Conservation (phyloP, 192 early-diverging fungal species). For the Podila epigama region DNA sequence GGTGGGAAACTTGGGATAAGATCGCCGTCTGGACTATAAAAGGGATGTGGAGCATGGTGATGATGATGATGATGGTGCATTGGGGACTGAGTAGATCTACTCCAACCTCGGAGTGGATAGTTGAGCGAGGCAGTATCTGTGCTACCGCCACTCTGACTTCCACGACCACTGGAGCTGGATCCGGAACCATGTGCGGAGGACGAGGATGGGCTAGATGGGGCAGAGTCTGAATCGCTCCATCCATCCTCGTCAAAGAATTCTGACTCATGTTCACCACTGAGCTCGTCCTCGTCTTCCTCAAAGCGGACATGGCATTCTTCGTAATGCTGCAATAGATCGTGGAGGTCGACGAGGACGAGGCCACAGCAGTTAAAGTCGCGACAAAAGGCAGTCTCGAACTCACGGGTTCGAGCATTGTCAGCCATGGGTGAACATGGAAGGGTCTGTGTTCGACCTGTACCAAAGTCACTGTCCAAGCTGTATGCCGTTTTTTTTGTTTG, state of each 20-base stretch:
- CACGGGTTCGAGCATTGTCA: conserved; percentile 60
- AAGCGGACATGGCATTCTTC: conserved; percentile 93
- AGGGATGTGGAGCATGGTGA: neutral
- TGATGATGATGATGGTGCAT: neutral
- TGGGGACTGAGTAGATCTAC: neutral
- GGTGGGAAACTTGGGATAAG: neutral
- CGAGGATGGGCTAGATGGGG: conserved; percentile 4
- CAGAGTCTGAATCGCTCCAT: conserved; percentile 41
- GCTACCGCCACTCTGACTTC: neutral
- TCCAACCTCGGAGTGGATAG: neutral
- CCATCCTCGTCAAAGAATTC: conserved; percentile 34
- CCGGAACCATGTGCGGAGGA: neutral
- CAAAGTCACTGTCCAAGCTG: conserved; percentile 25
- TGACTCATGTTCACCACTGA: neutral
- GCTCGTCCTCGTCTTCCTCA: conserved; percentile 81
- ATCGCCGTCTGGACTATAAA: neutral
- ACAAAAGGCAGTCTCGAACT: conserved; percentile 89
- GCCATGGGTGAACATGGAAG: neutral
- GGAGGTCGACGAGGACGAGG: conserved; percentile 80
- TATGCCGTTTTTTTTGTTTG: neutral
- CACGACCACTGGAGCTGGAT: neutral
- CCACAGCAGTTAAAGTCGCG: conserved; percentile 96
- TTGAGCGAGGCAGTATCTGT: neutral
- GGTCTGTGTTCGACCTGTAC: neutral
- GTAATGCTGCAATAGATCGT: conserved; percentile 94